Conservation (phyloP, 495 filamentous ascomycete genomes). For the Penicillium tannophilum region DNA sequence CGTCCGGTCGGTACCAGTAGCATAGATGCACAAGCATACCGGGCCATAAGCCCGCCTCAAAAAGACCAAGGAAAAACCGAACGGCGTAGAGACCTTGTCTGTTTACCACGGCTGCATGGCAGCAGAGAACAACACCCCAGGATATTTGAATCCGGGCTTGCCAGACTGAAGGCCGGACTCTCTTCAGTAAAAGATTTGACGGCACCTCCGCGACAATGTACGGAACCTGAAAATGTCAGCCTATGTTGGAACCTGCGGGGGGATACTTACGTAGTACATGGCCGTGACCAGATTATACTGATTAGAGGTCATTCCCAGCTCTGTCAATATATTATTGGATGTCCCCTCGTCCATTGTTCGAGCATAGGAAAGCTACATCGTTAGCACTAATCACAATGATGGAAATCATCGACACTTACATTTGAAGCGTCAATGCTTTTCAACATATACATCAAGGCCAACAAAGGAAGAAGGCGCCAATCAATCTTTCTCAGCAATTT, state of each 20-base stretch:
- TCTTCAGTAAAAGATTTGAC: constrained; percentile 41
- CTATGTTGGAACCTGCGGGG: not conserved
- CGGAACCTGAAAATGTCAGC: not conserved
- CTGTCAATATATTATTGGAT: not conserved
- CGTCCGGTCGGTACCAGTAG: constrained; percentile 50
- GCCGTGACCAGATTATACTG: constrained; percentile 7
- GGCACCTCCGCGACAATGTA: constrained; percentile 8
- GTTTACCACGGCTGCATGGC: constrained; percentile 39
- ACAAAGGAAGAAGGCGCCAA: constrained; percentile 30
- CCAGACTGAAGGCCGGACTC: constrained; percentile 41
- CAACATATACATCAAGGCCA: constrained; percentile 2
- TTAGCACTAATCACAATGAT: not conserved
- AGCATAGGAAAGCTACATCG: not conserved
- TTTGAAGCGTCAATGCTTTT: constrained; percentile 4
- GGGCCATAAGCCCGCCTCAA: constrained; percentile 44
- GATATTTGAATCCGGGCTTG: constrained; percentile 36
- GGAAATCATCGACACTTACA: not conserved
- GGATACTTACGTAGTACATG: constrained; percentile 3
- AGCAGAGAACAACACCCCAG: constrained; percentile 39
- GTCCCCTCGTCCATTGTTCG: constrained; percentile 4
- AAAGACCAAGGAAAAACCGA: constrained; percentile 40
- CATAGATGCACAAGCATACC: constrained; percentile 43
- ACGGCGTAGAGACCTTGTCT: constrained; percentile 35
- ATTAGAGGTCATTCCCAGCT: not conserved
- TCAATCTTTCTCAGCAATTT: constrained; percentile 38